A percentile compares a stretch with the other conserved stretches of the same genome.
These are phyloP conservation scores for Penicillium capsulatum DNA, from an alignment of 2,329 filamentous ascomycete genomes.

Conservation along the genomic window DNA sequence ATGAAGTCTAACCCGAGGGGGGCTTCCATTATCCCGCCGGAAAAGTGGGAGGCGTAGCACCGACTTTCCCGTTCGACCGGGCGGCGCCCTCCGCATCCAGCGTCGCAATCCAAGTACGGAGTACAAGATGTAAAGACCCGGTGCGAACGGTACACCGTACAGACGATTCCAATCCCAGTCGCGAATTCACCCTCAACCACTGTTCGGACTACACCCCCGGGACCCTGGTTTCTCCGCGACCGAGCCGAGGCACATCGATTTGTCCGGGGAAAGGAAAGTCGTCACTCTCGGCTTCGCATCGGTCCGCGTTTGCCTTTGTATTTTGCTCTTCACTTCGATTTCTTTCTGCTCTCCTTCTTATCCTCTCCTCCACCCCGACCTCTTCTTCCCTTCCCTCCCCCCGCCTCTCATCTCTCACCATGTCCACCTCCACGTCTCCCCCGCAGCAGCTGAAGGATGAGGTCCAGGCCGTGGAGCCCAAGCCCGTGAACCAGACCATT, in stretches of 20 bases:
- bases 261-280: slow-evolving; percentile 17
- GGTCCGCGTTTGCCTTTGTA: slow-evolving; percentile 12
- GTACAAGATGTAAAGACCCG: too few species aligned
- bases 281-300: slow-evolving; percentile 21
- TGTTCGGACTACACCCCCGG: too few species aligned
- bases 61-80: slow-evolving; percentile 23
- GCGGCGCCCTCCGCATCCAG: slow-evolving; percentile 9
- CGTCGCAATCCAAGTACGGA: neutral
- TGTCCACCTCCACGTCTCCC: slow-evolving; percentile 30
- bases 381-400: slow-evolving; percentile 3
- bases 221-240: slow-evolving; percentile 16
- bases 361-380: slow-evolving; percentile 3
- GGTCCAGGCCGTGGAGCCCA: slow-evolving; percentile 26
- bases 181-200: too few species aligned
- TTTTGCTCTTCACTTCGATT: slow-evolving; percentile 7
- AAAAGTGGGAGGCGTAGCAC: slow-evolving; percentile 11
- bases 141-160: too few species aligned
- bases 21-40: slow-evolving; percentile 20
- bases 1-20: too few species aligned
- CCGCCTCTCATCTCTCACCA: slow-evolving; percentile 15
- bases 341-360: slow-evolving; percentile 4
- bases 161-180: too few species aligned
- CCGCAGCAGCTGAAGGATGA: slow-evolving; percentile 30
- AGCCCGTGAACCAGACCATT: slow-evolving; percentile 45
- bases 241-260: slow-evolving; percentile 19